Conservation (phyloP, 129 eudicot species). For the Tanacetum coccineum region DNA sequence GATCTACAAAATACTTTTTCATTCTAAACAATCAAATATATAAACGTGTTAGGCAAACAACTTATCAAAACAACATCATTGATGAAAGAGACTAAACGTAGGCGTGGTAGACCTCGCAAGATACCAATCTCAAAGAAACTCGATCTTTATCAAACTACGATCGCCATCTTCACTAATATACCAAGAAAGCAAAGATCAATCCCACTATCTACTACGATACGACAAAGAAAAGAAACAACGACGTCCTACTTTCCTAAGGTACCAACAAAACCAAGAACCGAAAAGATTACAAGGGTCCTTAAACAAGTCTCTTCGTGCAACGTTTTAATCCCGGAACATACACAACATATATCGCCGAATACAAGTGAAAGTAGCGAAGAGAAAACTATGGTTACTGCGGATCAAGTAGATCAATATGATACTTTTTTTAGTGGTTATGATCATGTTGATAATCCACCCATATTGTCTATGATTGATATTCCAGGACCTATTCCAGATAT, state of each 20-base stretch:
- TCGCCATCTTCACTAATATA: no score
- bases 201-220: no score
- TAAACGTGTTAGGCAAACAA: no score
- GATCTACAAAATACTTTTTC: no score
- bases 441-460: background rate
- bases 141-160: no score
- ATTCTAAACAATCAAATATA: no score
- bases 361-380: background rate
- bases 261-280: slow-evolving; percentile 14
- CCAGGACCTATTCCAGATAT: slow-evolving; percentile 34
- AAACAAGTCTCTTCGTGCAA: background rate
- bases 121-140: background rate
- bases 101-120: slow-evolving; percentile 25
- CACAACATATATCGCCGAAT: background rate
- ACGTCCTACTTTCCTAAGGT: no score
- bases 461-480: slow-evolving; percentile 18
- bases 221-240: no score
- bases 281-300: background rate
- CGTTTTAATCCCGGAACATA: no score
- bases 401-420: background rate
- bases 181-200: no score
- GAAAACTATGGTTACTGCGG: no score
- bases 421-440: background rate
- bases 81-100: slow-evolving; percentile 12
- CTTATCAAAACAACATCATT: background rate